Conservation (phyloP, 164 flowering plant genomes). For the Sedum album region DNA sequence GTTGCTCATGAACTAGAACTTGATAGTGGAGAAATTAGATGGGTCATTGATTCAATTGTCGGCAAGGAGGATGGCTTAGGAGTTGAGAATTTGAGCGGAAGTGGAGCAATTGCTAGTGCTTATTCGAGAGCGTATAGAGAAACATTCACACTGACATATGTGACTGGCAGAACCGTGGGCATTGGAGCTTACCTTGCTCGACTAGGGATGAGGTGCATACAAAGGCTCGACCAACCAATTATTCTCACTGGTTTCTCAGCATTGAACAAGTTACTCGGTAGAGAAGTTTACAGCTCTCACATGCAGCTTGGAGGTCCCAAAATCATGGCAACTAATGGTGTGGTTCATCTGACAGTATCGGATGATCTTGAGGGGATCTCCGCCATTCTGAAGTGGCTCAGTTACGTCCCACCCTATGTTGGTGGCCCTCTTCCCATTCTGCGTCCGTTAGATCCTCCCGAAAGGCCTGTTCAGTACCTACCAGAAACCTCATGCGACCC, state of each 20-base stretch:
- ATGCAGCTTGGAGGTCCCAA: slow-evolving; percentile 99
- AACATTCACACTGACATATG: slow-evolving; percentile 92
- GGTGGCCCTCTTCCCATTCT: slow-evolving; percentile 85
- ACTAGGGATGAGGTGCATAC: slow-evolving; percentile 98
- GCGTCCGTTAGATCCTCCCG: slow-evolving; percentile 63
- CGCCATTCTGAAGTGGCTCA: slow-evolving; percentile 88
- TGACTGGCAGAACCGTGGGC: slow-evolving; percentile 98
- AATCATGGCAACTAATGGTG: slow-evolving; percentile 98
- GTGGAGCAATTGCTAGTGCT: slow-evolving; percentile 98
- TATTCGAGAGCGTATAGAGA: slow-evolving; percentile 95
- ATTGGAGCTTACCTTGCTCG: slow-evolving; percentile 99
- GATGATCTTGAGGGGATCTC: slow-evolving; percentile 97
- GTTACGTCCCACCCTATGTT: slow-evolving; percentile 67
- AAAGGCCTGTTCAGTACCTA: slow-evolving; percentile 65
- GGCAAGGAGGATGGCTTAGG: slow-evolving; percentile 97
- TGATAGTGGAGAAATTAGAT: slow-evolving; percentile 72
- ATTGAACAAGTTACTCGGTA: slow-evolving; percentile 87
- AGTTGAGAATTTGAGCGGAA: slow-evolving; percentile 87
- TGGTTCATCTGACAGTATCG: slow-evolving; percentile 90
- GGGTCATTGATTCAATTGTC: slow-evolving; percentile 92
- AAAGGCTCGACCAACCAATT: slow-evolving; percentile 97
- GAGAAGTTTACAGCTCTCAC: slow-evolving; percentile 99
- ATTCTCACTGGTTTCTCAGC: slow-evolving; percentile 97
- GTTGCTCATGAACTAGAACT: slow-evolving; percentile 77
- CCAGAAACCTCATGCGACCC: slow-evolving; percentile 97